These are phyloP conservation scores for Pterulicium gracile DNA, from an alignment of 1,284 basidiomycete genomes.

Conservation along the genomic window DNA sequence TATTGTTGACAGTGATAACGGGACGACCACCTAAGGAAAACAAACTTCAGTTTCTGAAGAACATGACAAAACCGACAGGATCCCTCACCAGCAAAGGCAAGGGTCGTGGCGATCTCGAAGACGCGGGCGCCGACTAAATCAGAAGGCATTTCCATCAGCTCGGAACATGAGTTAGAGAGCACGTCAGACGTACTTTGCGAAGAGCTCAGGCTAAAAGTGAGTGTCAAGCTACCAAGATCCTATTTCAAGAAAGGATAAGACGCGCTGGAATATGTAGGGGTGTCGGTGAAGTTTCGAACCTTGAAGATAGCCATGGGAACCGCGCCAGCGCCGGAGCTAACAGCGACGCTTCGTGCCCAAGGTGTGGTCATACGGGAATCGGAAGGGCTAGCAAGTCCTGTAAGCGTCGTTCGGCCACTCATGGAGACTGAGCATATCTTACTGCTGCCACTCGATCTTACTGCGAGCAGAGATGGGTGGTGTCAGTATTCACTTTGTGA, in stretches of 20 bases:
- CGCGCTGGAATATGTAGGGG: not conserved
- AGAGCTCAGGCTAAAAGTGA: slow-evolving; percentile 18
- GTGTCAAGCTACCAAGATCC: slow-evolving; percentile 19
- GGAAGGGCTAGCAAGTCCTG: slow-evolving; percentile 18
- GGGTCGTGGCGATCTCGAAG: slow-evolving; percentile 22
- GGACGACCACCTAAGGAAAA: slow-evolving; percentile 19
- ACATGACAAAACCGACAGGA: not conserved
- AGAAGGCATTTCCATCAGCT: slow-evolving; percentile 2
- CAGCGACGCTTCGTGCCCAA: slow-evolving; percentile 24
- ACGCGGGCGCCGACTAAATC: slow-evolving; percentile 20
- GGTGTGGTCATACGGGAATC: slow-evolving; percentile 24
- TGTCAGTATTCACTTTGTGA: not conserved
- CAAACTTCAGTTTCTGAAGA: not conserved
- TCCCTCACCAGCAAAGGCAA: slow-evolving; percentile 24
- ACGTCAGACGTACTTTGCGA: slow-evolving; percentile 8
- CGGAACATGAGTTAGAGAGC: not conserved
- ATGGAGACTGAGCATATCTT: slow-evolving; percentile 8
- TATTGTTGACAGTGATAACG: slow-evolving; percentile 18
- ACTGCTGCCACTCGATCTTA: slow-evolving; percentile 30
- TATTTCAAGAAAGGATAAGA: slow-evolving; percentile 4
- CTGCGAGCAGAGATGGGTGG: slow-evolving; percentile 13
- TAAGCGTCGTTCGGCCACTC: not conserved
- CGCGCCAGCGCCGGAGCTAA: slow-evolving; percentile 16
- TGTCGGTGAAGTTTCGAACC: slow-evolving; percentile 7
- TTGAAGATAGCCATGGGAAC: slow-evolving; percentile 32